phyloP scores from a whole-genome alignment of 441 rosid genomes.

The Omphalea diandra region DNA sequence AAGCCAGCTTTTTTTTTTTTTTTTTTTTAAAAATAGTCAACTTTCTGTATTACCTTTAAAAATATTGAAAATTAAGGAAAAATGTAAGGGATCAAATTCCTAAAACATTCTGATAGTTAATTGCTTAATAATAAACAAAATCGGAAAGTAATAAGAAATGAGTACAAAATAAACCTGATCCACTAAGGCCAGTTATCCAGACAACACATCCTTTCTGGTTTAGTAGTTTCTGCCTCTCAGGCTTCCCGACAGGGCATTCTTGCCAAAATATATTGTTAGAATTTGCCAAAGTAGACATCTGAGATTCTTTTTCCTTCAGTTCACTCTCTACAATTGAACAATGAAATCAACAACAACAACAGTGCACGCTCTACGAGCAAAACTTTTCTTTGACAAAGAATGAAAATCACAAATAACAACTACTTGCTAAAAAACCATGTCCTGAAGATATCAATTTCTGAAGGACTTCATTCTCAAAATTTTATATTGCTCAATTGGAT shows the following conservation, averaged over 20 bases:
- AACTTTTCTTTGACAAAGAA: not conserved
- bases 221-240: conserved; percentile 73
- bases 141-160: not conserved
- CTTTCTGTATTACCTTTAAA: not conserved
- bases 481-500: too few relatives aligned
- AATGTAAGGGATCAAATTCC: not conserved
- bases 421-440: not conserved
- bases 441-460: not conserved
- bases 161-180: conserved; percentile 62
- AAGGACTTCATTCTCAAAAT: not conserved
- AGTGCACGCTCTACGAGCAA: not conserved
- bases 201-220: conserved; percentile 87
- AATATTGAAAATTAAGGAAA: not conserved
- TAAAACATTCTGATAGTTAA: not conserved
- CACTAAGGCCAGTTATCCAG: conserved; percentile 97
- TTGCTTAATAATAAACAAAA: not conserved
- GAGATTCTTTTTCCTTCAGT: conserved; percentile 18
- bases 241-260: conserved; percentile 66
- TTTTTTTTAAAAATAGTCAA: too few relatives aligned
- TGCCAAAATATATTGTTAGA: conserved; percentile 88
- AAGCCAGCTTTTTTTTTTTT: not conserved
- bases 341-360: conserved; percentile 12
- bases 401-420: not conserved
- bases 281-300: conserved; percentile 65
- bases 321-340: conserved; percentile 17